phyloP scores from a whole-genome alignment of 768 basidiomycete species.

The Boletus coccyginus region DNA sequence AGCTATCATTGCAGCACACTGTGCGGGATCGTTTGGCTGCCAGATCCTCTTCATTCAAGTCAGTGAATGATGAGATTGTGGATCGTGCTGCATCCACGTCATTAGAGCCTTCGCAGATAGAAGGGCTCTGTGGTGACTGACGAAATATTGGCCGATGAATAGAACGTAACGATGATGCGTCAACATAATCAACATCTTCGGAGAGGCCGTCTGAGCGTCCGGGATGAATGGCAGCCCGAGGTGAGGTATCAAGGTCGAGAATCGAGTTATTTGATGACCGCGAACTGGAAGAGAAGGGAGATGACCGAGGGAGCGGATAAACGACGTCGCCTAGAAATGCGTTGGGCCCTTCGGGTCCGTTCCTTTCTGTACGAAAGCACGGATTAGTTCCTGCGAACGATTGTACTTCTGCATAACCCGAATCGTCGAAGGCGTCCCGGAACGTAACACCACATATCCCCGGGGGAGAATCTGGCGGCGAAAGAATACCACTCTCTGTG shows the following conservation, averaged over 20 bases:
- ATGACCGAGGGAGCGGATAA: constrained; percentile 20
- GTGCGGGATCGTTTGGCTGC: background rate
- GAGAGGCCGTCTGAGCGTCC: background rate
- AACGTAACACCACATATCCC: background rate
- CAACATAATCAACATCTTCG: background rate
- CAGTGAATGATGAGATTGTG: background rate
- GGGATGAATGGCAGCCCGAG: background rate
- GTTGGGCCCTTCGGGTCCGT: background rate
- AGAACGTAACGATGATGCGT: background rate
- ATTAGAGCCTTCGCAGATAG: background rate
- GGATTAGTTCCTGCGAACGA: background rate
- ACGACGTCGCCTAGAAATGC: background rate
- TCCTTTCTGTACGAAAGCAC: background rate
- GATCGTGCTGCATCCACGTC: background rate
- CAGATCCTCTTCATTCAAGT: background rate
- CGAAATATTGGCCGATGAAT: background rate
- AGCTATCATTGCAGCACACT: background rate
- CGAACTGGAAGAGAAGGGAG: constrained; percentile 19
- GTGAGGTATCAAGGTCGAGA: constrained; percentile 26
- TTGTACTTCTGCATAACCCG: constrained; percentile 1
- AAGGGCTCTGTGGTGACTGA: background rate
- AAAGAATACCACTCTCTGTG: background rate
- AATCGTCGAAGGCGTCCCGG: background rate
- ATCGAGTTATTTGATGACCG: constrained; percentile 13
- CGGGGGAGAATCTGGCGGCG: background rate